Percentiles rank a stretch among this genome's conserved stretches.
Conservation (phyloP, 345 rosid species). For the Euphorbia tirucalli region DNA sequence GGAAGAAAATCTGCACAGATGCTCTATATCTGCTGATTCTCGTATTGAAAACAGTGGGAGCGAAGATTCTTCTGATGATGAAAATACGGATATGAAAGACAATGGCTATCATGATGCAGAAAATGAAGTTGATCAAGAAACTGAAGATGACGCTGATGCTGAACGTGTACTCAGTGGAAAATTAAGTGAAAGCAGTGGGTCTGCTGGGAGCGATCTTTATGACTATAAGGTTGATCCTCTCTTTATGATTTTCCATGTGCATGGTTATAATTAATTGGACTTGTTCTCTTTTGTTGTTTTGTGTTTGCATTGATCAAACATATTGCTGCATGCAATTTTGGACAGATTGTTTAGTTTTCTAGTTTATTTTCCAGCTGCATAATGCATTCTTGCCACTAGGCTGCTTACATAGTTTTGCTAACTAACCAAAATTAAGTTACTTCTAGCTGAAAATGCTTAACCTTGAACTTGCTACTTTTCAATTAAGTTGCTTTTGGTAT, state of each 20-base stretch:
- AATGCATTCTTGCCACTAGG: background rate
- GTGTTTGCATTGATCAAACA: background rate
- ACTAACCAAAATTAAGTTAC: background rate
- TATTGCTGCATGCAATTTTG: background rate
- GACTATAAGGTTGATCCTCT: conserved; percentile 74
- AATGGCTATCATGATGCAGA: conserved; percentile 85
- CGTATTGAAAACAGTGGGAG: conserved; percentile 82
- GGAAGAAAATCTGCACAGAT: conserved; percentile 93
- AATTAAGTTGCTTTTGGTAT: background rate
- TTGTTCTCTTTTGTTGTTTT: conserved; percentile 1
- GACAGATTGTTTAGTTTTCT: background rate
- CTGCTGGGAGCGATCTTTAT: conserved; percentile 79
- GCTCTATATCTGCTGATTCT: conserved; percentile 92
- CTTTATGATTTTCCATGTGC: conserved; percentile 1
- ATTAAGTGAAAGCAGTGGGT: conserved; percentile 88
- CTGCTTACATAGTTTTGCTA: background rate
- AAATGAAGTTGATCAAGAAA: conserved; percentile 80
- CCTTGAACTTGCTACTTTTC: background rate
- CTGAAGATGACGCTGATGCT: conserved; percentile 75
- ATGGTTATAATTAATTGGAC: background rate
- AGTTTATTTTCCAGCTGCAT: background rate
- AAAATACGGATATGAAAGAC: conserved; percentile 62
- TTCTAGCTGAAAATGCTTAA: background rate
- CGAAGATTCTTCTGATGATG: conserved; percentile 91
- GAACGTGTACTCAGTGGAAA: conserved; percentile 80